A percentile compares a stretch with the other conserved stretches of the same genome.
These are phyloP conservation scores for Candida michaelii DNA, from an alignment of 805 yeast species.

Conservation along the genomic window DNA sequence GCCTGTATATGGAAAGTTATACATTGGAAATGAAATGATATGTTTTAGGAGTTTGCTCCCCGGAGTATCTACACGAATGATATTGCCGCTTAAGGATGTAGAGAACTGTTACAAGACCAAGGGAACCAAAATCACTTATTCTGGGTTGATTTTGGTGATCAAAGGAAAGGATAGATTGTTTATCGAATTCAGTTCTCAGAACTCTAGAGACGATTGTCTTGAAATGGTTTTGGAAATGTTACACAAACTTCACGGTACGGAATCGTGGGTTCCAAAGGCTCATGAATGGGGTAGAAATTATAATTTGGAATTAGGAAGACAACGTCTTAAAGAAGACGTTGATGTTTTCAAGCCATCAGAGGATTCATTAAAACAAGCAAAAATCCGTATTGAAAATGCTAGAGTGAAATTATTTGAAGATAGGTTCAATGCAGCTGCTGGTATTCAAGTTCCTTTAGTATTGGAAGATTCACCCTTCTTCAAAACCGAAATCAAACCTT, in stretches of 20 bases:
- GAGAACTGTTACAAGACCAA: slow-evolving; percentile 67
- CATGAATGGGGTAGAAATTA: slow-evolving; percentile 26
- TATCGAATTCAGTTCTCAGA: slow-evolving; percentile 69
- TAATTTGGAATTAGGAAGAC: slow-evolving; percentile 18
- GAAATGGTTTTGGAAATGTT: slow-evolving; percentile 49
- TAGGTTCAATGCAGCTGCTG: slow-evolving; percentile 56
- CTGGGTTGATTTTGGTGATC: slow-evolving; percentile 67
- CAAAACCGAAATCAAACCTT: slow-evolving; percentile 53
- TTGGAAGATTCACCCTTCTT: slow-evolving; percentile 63
- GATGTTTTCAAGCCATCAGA: slow-evolving; percentile 8
- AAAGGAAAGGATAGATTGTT: slow-evolving; percentile 75
- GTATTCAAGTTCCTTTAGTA: slow-evolving; percentile 66
- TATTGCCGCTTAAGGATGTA: slow-evolving; percentile 72
- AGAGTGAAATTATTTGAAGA: slow-evolving; percentile 68
- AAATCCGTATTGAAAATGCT: slow-evolving; percentile 48
- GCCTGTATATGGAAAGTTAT: slow-evolving; percentile 82
- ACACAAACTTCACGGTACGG: slow-evolving; percentile 36
- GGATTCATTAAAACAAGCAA: slow-evolving; percentile 18
- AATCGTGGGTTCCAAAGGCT: slow-evolving; percentile 22
- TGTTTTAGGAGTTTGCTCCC: slow-evolving; percentile 82
- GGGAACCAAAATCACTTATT: slow-evolving; percentile 66
- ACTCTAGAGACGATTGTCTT: slow-evolving; percentile 73
- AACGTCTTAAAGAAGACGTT: slow-evolving; percentile 12
- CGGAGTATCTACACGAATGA: slow-evolving; percentile 76
- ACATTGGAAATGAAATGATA: slow-evolving; percentile 64